Conservation (phyloP, 2,329 filamentous ascomycete species). For the Helicocarpus griseus region DNA sequence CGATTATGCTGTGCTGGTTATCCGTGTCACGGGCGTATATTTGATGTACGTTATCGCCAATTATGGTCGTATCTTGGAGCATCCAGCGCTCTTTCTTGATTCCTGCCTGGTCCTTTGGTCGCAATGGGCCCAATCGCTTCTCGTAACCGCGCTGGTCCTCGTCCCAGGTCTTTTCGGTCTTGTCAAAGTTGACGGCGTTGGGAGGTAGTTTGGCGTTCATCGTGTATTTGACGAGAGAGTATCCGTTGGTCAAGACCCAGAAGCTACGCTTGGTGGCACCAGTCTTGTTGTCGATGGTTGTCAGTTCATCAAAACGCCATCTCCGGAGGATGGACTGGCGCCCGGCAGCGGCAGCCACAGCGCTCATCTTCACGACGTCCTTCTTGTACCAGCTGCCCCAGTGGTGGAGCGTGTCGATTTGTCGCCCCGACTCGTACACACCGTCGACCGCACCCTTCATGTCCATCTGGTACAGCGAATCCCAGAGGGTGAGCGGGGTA, state of each 20-base stretch:
- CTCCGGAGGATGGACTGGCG: slow-evolving; percentile 34
- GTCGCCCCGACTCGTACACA: slow-evolving; percentile 34
- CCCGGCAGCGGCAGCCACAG: slow-evolving; percentile 31
- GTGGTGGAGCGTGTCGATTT: slow-evolving; percentile 36
- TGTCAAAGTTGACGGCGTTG: slow-evolving; percentile 34
- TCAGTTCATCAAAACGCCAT: slow-evolving; percentile 35
- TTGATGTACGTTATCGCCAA: slow-evolving; percentile 36
- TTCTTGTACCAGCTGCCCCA: slow-evolving; percentile 37
- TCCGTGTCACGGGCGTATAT: slow-evolving; percentile 32
- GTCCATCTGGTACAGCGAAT: slow-evolving; percentile 36
- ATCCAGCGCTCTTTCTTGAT: slow-evolving; percentile 34
- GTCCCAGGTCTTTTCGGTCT: slow-evolving; percentile 36
- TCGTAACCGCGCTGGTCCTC: slow-evolving; percentile 34
- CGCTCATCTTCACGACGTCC: slow-evolving; percentile 36
- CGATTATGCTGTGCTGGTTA: slow-evolving; percentile 33
- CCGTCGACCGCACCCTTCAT: slow-evolving; percentile 33
- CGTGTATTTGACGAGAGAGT: slow-evolving; percentile 35
- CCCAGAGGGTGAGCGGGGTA: slow-evolving; percentile 31
- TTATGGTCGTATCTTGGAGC: slow-evolving; percentile 28
- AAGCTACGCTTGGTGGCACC: slow-evolving; percentile 28
- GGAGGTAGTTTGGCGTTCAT: slow-evolving; percentile 26
- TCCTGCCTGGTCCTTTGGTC: slow-evolving; percentile 29
- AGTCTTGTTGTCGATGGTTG: slow-evolving; percentile 24
- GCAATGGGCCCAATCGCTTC: slow-evolving; percentile 29
- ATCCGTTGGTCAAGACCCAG: slow-evolving; percentile 37